These are phyloP conservation scores for Populus hybrid DNA, from an alignment of 441 rosid species.

Conservation along the genomic window DNA sequence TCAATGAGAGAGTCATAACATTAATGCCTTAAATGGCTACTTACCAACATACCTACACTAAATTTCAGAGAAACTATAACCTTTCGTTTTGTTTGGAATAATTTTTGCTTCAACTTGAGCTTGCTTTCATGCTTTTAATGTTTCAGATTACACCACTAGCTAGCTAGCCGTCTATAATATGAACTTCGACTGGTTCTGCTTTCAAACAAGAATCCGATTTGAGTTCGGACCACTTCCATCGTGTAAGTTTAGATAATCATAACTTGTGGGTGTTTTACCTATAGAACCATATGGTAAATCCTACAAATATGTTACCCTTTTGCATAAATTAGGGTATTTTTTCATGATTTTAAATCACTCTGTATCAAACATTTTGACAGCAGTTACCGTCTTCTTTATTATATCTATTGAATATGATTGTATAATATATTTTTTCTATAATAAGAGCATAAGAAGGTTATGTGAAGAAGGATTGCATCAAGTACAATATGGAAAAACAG, in stretches of 20 bases:
- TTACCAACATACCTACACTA: slow-evolving; percentile 26
- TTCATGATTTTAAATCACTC: too few relatives aligned
- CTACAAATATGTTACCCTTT: not conserved
- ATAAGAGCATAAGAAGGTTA: not conserved
- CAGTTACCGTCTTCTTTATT: not conserved
- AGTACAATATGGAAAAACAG: too few relatives aligned
- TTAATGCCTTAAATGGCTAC: slow-evolving; percentile 31
- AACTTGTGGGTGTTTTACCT: not conserved
- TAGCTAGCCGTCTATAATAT: too few relatives aligned
- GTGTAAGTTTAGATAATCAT: not conserved
- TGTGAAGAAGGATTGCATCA: too few relatives aligned
- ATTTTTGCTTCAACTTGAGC: not conserved
- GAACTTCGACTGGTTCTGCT: not conserved
- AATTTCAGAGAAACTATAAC: slow-evolving; percentile 19
- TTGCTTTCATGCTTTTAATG: not conserved
- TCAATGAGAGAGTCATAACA: slow-evolving; percentile 4
- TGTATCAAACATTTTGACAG: not conserved
- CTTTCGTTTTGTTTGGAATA: slow-evolving; percentile 20
- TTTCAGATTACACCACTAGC: not conserved
- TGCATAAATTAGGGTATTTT: not conserved
- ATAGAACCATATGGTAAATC: not conserved
- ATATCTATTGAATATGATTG: too few relatives aligned
- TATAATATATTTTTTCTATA: too few relatives aligned
- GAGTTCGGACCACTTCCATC: too few relatives aligned
- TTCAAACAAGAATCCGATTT: too few relatives aligned